Evolutionary conservation across 2,329 filamentous ascomycete genomes (phyloP).

Genomic region (Teratosphaeriaceae sp.): DNA sequence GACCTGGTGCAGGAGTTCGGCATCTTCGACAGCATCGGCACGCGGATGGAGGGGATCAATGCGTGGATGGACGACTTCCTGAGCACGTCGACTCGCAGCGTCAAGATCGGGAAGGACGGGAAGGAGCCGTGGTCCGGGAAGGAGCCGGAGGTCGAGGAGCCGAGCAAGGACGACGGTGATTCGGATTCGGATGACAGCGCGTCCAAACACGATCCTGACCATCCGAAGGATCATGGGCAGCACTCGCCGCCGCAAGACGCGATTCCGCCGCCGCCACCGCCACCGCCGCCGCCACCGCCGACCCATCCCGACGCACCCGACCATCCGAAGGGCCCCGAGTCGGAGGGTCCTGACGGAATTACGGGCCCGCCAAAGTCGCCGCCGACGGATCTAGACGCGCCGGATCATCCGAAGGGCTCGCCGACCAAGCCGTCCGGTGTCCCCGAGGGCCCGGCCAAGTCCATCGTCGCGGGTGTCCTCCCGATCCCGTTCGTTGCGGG

Average conservation of each 20-base stretch:
- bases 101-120: not conserved
- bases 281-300: not conserved
- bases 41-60: not conserved
- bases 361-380: not conserved
- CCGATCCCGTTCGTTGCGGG: too few relatives aligned
- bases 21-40: not conserved
- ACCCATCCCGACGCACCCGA: not conserved
- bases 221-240: too few relatives aligned
- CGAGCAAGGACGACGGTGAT: too few relatives aligned
- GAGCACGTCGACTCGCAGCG: not conserved
- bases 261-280: not conserved
- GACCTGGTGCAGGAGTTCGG: not conserved
- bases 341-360: not conserved
- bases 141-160: too few relatives aligned
- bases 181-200: too few relatives aligned
- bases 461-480: too few relatives aligned
- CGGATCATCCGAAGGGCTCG: too few relatives aligned
- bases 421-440: too few relatives aligned
- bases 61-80: not conserved
- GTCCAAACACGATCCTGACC: too few relatives aligned
- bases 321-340: not conserved
- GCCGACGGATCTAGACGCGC: too few relatives aligned
- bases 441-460: too few relatives aligned
- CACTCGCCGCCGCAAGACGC: not conserved
- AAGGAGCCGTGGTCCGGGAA: not conserved